These are phyloP conservation scores for Gomphus sp. DNA, from an alignment of 1,284 basidiomycete genomes.

Conservation along the genomic window DNA sequence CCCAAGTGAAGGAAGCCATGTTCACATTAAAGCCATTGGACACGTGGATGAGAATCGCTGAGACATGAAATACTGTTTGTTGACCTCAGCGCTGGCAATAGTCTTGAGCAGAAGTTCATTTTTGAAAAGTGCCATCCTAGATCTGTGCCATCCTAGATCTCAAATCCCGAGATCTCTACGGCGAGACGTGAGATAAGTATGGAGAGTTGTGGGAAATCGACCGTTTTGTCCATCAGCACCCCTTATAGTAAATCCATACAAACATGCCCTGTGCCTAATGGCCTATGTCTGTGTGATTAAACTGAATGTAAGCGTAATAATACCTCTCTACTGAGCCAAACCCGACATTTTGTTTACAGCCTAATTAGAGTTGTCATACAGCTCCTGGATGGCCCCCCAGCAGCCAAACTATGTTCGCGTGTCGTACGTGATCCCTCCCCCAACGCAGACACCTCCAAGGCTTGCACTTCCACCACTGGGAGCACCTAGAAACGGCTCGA, in stretches of 20 bases:
- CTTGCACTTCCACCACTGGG: constrained; percentile 66
- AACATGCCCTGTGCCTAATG: background rate
- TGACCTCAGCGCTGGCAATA: too few relatives aligned
- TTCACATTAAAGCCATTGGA: too few relatives aligned
- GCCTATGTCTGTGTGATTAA: background rate
- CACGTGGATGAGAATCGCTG: too few relatives aligned
- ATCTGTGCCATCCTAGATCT: too few relatives aligned
- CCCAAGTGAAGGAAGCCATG: too few relatives aligned
- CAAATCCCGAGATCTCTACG: too few relatives aligned
- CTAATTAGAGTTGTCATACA: background rate
- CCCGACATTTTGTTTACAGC: background rate
- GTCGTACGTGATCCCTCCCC: constrained; percentile 80
- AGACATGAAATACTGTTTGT: too few relatives aligned
- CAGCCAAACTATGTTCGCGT: constrained; percentile 37
- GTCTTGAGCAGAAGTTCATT: too few relatives aligned
- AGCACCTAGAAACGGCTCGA: constrained; percentile 49
- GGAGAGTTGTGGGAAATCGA: too few relatives aligned
- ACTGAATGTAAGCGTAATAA: background rate
- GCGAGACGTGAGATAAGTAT: too few relatives aligned
- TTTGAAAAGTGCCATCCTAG: too few relatives aligned
- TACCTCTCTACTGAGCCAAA: background rate
- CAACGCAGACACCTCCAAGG: constrained; percentile 49
- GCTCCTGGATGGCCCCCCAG: constrained; percentile 6
- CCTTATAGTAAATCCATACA: background rate
- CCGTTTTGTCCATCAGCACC: background rate